Evolutionary conservation across 2,329 filamentous ascomycete genomes (phyloP), one percentile per base, ranked within the genome.

Genomic region (Trichophyton rubrum): DNA sequence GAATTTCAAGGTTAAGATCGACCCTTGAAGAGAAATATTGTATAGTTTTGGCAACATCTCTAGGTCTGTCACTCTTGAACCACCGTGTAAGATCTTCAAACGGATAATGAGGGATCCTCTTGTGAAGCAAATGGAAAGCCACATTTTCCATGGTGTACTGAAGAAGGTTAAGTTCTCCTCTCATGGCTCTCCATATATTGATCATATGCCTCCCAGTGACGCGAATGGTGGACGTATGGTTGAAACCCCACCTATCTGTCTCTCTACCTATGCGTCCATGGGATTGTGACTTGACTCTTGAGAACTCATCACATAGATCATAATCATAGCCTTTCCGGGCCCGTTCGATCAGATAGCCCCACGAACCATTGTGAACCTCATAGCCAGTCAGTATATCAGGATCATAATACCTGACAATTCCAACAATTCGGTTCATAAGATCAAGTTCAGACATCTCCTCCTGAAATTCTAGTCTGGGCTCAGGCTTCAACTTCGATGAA

Each of bases 81-180:
- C 92, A 99, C 45, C 74, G 74, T 0, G 92, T 96, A 64, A 99
- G 76, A 30, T 88, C 87, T 33, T 81, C 80, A 75, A 88, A 89
- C 1, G 86, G 79, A 70, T 95, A 96, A 71, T 96, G 90, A 4
- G 93, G 93, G 57, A 97, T 87, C 2, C 92, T 84, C 35, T 85
- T 85, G 66, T 95, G 90, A 1, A 99, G 80, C 0, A 97, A 73
- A 73, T 97, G 90, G 77, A 95, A 97, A 0, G 85, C 89, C 3
- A 97, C 89, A 68, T 96, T 96, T 72, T 97, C 93, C 84, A 97
- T 88, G 0, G 89, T 96, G 70, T 99, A 97, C 70, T 96, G 91
- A 9, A 96, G 80, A 30, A 99, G 77, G 66, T 91, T 95, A 30
- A 99, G 75, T 73, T 96, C 92, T n/a, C 86, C 84, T 61, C 90